Evolutionary conservation across 176 grass and related monocot genomes (phyloP), one percentile per base, ranked within the genome.

Genomic region (Aegilops umbellulata): DNA sequence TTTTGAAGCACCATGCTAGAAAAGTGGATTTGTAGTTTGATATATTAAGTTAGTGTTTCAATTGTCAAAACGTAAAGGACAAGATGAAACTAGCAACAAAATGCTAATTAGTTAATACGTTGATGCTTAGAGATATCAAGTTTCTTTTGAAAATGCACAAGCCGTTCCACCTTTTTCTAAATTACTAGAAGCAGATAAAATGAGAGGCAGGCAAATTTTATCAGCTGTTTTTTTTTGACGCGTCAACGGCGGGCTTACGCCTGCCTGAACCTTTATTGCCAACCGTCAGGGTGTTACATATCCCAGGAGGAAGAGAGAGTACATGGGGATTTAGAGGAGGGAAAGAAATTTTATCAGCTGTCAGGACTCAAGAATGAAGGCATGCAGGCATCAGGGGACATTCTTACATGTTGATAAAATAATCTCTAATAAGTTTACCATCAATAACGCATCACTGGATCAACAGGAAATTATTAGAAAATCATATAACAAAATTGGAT

Each of bases 341-440:
- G n/a, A n/a, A n/a, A n/a, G n/a, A 73, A 85, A 41, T 25, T 25
- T 83, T 24, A 86, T 39, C 24, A 63, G 38, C 44, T 74, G 32
- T 22, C 34, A 79, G 29, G 19, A 57, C 5, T 57, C 17, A 22
- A 6, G 24, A 86, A 75, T 74, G 66, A 25, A 79, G 8, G 3
- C 13, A 41, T 53, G 29, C 41, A 42, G 10, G 41, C 41, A 42
- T 42, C 73, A 53, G 51, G 7, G 60, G 26, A 30, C 27, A 57
- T 65, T 26, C 16, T 65, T 47, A 60, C 66, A 36, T 26, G 26
- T 79, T 74, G 60, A 27, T 46, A 89, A 42, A 58, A 23, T 42
- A 31, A 10, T 26, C 27, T 67, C 20, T 64, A 89, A 65, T 4
- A 32, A 41, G 25, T 66, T 85, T 2, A 15, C 4, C 32, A 76